Percentiles rank a stretch among this genome's conserved stretches.
Evolutionary conservation across 2,329 filamentous ascomycete genomes (phyloP).

Genomic region (Macrophomina phaseolina): DNA sequence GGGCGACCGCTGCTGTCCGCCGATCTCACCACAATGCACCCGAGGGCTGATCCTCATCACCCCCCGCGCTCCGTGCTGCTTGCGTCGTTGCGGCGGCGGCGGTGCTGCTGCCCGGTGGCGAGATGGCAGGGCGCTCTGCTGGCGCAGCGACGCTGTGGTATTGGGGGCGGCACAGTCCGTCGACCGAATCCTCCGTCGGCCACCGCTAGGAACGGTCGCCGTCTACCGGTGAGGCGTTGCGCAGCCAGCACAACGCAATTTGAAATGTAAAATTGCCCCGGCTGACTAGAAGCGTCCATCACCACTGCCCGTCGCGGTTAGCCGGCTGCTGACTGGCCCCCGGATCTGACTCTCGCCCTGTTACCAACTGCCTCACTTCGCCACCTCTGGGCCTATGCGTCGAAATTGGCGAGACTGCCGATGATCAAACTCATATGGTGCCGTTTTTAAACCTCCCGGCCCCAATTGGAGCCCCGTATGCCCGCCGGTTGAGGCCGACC

Average conservation of each 20-base stretch:
- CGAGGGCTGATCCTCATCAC: constrained; percentile 24
- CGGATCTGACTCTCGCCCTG: constrained; percentile 11
- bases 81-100: neutral
- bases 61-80: neutral
- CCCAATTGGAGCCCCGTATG: neutral
- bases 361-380: neutral
- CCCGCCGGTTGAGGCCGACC: neutral
- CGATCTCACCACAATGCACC: neutral
- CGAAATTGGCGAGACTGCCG: neutral
- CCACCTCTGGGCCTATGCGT: too few species aligned
- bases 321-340: neutral
- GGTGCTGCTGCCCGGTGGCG: neutral
- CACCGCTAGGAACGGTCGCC: neutral
- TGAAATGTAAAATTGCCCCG: neutral
- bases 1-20: neutral
- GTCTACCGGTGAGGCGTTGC: constrained; percentile 18
- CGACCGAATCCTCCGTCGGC: constrained; percentile 6
- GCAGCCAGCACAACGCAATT: constrained; percentile 2
- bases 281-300: neutral
- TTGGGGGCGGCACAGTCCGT: neutral
- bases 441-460: constrained; percentile 1
- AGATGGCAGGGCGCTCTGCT: neutral
- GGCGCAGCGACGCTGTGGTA: neutral
- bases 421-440: neutral
- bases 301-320: constrained; percentile 2